Conservation (phyloP, 371 early-diverging fungal genomes). For the Phascolomyces articulosus region DNA sequence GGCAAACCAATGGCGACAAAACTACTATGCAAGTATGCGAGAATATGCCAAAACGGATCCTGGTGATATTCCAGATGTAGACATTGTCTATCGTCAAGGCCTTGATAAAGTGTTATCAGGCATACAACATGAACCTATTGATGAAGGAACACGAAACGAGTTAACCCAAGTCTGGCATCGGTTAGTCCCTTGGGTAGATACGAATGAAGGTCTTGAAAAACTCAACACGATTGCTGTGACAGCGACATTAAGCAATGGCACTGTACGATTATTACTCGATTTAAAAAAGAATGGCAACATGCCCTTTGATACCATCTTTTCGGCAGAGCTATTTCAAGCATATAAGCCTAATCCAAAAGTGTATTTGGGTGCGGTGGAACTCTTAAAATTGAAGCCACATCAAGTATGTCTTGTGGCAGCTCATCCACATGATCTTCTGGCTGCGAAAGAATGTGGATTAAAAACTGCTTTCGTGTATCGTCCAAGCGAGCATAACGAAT, state of each 20-base stretch:
- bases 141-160: not conserved
- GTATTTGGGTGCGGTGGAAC: constrained; percentile 13
- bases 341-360: constrained; percentile 17
- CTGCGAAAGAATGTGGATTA: constrained; percentile 12
- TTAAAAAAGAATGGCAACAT: constrained; percentile 13
- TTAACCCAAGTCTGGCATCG: constrained; percentile 15
- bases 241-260: constrained; percentile 21
- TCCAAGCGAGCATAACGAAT: constrained; percentile 9
- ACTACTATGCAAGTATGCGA: constrained; percentile 3
- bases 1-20: constrained; percentile 21
- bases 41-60: not conserved
- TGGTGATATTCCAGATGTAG: constrained; percentile 12
- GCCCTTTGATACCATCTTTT: constrained; percentile 18
- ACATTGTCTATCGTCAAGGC: constrained; percentile 10
- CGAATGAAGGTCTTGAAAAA: constrained; percentile 3
- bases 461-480: constrained; percentile 14
- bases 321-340: constrained; percentile 13
- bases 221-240: constrained; percentile 6
- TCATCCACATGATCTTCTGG: constrained; percentile 13
- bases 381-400: constrained; percentile 14
- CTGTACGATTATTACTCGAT: constrained; percentile 15
- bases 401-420: constrained; percentile 22
- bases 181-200: constrained; percentile 16
- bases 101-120: constrained; percentile 6
- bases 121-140: not conserved